Evolutionary conservation across 768 basidiomycete species (phyloP).

Genomic region (Pulveroboletus sp.): DNA sequence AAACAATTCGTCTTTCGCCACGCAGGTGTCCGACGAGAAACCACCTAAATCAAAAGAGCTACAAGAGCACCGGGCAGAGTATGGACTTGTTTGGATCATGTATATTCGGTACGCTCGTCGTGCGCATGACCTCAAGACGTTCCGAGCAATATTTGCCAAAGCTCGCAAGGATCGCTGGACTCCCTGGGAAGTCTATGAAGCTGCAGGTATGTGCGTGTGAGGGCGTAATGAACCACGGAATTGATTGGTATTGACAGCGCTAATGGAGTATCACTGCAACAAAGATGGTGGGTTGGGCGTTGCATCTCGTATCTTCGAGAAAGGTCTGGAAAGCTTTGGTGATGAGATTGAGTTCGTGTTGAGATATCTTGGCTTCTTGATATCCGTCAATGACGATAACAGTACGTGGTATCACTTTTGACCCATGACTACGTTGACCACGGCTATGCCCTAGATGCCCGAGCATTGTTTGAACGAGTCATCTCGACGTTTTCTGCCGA

Average conservation of each 20-base stretch:
- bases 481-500: slow-evolving; percentile 74
- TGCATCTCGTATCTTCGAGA: slow-evolving; percentile 89
- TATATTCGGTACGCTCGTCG: slow-evolving; percentile 91
- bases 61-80: slow-evolving; percentile 55
- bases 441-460: slow-evolving; percentile 61
- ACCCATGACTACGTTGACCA: slow-evolving; percentile 1
- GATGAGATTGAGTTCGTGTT: slow-evolving; percentile 83
- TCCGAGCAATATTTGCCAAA: slow-evolving; percentile 72
- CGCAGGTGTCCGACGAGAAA: slow-evolving; percentile 50
- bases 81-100: slow-evolving; percentile 77
- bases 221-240: neutral
- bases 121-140: slow-evolving; percentile 80
- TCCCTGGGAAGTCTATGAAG: slow-evolving; percentile 92
- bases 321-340: slow-evolving; percentile 79
- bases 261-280: slow-evolving; percentile 92
- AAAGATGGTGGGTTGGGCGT: slow-evolving; percentile 68
- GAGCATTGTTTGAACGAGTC: slow-evolving; percentile 90
- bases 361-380: slow-evolving; percentile 87
- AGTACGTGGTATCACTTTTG: slow-evolving; percentile 50
- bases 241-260: slow-evolving; percentile 44
- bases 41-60: slow-evolving; percentile 52
- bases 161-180: slow-evolving; percentile 73
- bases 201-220: slow-evolving; percentile 55
- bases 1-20: slow-evolving; percentile 45
- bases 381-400: slow-evolving; percentile 91